Base-by-base conservation (phyloP, 1,284 basidiomycete species). In the Baeospora myosura region DNA sequence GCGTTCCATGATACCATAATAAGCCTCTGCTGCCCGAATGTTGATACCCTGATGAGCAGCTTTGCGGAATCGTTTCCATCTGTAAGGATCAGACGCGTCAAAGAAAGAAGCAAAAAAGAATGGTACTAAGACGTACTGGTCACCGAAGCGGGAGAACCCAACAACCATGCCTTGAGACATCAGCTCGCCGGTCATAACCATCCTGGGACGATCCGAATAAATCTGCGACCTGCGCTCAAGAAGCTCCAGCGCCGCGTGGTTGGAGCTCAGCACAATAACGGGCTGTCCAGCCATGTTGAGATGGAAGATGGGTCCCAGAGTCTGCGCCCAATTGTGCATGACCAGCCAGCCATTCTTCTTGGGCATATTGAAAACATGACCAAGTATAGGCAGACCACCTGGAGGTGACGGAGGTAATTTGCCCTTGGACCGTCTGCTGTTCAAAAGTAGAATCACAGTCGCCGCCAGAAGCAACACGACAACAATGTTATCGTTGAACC, bases 201-300 rank as follows among this genome's bases (percentile, higher is more conserved):
- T n/a, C 14, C 44, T 31, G 1, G 44, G 47, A 12, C 44, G 40
- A 12, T 42, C 40, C 10, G 44, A 43, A 39, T 46, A 46, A 20
- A 49, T 40, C 11, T 35, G 17, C 5, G 48, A 46, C 22, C 46
- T 42, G 16, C 43, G 42, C 21, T 49, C 43, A 23, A 49, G 38
- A 18, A 49, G 43, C n/a, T 49, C 48, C n/a, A 33, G n/a, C 11
- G 48, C 48, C 10, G 32, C 46, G 32, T 44, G 44, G 10, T 45
- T 40, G 18, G 39, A 39, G 16, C 40, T 41, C 4, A 49, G 42
- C 2, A 49, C 24, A n/a, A 49, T 28, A 4, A 45, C 39, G 5
- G 25, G 20, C 24, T 39, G 34, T 4, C 48, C 48, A 8, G 40
- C 46, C 11, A 47, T 30, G 30, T 44, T 45, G 16, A 47, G 3